phyloP scores from a whole-genome alignment of 495 filamentous ascomycete genomes.

The Tuber indicum region DNA sequence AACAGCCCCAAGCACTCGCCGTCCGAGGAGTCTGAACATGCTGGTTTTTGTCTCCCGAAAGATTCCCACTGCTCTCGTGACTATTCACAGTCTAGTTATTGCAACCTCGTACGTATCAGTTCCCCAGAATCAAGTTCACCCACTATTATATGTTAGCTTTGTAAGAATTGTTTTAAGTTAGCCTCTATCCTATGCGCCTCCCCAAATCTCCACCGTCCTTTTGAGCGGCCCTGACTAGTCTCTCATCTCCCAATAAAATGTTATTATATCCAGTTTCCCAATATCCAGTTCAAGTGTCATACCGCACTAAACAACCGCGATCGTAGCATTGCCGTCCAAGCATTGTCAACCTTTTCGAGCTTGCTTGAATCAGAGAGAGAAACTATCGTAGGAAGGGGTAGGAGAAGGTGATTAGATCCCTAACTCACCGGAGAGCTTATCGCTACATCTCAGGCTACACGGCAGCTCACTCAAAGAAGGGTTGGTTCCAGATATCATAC shows the following conservation, averaged over 20 bases:
- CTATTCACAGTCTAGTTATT: neutral
- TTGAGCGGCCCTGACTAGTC: neutral
- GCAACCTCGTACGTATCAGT: neutral
- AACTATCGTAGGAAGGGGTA: neutral
- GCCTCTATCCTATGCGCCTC: neutral
- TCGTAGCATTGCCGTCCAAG: neutral
- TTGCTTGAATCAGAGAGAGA: neutral
- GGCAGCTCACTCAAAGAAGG: neutral
- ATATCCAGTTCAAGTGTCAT: neutral
- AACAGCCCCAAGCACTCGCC: neutral
- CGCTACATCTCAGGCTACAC: neutral
- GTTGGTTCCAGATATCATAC: neutral
- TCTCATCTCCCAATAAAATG: neutral
- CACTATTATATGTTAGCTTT: neutral
- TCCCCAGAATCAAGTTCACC: neutral
- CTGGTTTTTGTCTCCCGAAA: neutral
- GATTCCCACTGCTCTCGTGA: neutral
- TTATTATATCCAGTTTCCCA: neutral
- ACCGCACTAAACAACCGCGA: neutral
- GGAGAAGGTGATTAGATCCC: neutral
- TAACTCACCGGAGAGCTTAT: neutral
- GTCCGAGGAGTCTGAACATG: constrained; percentile 5
- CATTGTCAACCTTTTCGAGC: neutral
- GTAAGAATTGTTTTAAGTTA: neutral
- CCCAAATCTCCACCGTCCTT: neutral